Evolutionary conservation across 192 early-diverging fungal genomes (phyloP).

Genomic region (Chytriomyces sp.): DNA sequence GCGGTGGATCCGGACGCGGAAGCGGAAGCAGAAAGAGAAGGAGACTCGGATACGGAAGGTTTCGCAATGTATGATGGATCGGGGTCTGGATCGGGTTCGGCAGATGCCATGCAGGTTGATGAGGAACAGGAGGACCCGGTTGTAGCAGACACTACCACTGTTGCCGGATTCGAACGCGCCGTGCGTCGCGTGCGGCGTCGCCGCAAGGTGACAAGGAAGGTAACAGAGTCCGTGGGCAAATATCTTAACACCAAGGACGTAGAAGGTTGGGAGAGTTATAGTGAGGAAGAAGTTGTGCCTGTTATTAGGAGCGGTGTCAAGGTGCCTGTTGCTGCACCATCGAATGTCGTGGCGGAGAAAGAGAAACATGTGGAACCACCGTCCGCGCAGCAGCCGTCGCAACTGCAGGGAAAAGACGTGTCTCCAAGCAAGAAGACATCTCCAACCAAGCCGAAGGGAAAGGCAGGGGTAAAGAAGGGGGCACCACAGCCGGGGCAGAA

Average conservation of each 20-base stretch:
- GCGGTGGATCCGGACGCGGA: not conserved
- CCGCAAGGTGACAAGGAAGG: conserved; percentile 14
- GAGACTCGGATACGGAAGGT: not conserved
- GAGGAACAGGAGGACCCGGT: not conserved
- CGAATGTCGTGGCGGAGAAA: not conserved
- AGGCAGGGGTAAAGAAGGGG: not conserved
- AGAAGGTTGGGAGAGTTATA: conserved; percentile 22
- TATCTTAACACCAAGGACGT: conserved; percentile 13
- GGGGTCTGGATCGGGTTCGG: too few species aligned
- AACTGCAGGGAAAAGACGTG: not conserved
- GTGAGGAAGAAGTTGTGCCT: conserved; percentile 23
- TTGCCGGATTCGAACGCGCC: not conserved
- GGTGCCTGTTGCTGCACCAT: not conserved
- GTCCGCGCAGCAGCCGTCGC: not conserved
- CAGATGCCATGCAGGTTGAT: not conserved
- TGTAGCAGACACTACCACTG: not conserved
- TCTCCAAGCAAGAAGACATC: not conserved
- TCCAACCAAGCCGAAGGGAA: conserved; percentile 13
- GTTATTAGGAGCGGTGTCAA: not conserved
- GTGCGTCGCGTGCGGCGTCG: conserved; percentile 17
- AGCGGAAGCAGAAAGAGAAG: not conserved
- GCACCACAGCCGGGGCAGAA: not conserved
- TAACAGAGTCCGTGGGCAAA: conserved; percentile 2
- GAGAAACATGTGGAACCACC: too few species aligned
- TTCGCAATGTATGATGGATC: too few species aligned